Conservation (phyloP, 495 filamentous ascomycete genomes). For the Lineolata rhizophorae region DNA sequence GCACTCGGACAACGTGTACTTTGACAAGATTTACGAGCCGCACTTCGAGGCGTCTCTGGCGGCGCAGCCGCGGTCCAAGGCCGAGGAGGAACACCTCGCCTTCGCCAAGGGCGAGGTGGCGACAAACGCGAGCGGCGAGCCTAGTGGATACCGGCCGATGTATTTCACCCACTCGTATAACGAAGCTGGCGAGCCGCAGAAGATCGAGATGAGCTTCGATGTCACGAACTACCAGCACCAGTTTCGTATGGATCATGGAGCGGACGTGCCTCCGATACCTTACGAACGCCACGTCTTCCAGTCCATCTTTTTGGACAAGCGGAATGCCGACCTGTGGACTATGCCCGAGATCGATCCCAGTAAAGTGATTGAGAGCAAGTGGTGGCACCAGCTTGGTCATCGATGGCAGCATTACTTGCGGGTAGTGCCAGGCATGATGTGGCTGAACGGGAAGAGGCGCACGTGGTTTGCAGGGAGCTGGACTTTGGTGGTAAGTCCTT, state of each 20-base stretch:
- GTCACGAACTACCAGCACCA: constrained; percentile 72
- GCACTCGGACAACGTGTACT: constrained; percentile 54
- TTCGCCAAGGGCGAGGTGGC: constrained; percentile 29
- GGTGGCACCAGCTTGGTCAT: constrained; percentile 79
- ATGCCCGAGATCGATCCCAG: constrained; percentile 42
- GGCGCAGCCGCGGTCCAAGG: constrained; percentile 28
- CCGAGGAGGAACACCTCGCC: constrained; percentile 22
- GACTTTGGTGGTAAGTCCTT: constrained; percentile 69
- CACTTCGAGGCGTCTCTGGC: constrained; percentile 25
- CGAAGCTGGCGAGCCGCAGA: constrained; percentile 33
- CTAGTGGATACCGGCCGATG: constrained; percentile 70
- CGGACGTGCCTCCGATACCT: constrained; percentile 26
- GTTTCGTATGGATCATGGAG: no score
- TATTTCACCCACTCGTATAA: constrained; percentile 56
- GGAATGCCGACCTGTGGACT: constrained; percentile 43
- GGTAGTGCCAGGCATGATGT: constrained; percentile 62
- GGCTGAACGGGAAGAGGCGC: constrained; percentile 46
- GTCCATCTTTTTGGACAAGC: constrained; percentile 61
- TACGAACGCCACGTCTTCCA: constrained; percentile 54
- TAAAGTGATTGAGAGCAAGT: constrained; percentile 51
- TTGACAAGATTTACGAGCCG: constrained; percentile 55
- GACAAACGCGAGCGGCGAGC: no score
- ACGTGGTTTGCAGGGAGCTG: constrained; percentile 53
- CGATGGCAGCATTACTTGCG: constrained; percentile 59
- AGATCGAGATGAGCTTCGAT: constrained; percentile 77